phyloP scores from a whole-genome alignment of 192 early-diverging fungal genomes.

The Coemansia sp. region DNA sequence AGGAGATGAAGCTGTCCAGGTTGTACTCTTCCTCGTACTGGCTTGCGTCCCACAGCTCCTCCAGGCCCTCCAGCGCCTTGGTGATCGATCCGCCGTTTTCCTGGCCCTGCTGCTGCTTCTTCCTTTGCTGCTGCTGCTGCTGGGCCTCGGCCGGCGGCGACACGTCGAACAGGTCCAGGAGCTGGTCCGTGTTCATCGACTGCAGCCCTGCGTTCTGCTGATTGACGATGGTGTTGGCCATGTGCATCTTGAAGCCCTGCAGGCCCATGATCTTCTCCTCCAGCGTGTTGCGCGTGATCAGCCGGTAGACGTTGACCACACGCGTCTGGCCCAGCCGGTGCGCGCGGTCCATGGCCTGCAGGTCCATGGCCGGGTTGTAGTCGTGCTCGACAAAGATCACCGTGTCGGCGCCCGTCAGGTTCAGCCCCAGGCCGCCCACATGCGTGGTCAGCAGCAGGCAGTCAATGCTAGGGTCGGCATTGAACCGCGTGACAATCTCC shows the following conservation, averaged over 20 bases:
- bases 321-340: constrained; percentile 97
- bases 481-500: constrained; percentile 90
- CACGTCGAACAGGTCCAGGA: constrained; percentile 89
- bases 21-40: constrained; percentile 85
- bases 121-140: not conserved
- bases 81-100: constrained; percentile 30
- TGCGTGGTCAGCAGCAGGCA: constrained; percentile 91
- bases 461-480: constrained; percentile 93
- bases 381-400: constrained; percentile 99
- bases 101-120: not conserved
- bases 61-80: constrained; percentile 59
- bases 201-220: constrained; percentile 91
- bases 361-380: constrained; percentile 98
- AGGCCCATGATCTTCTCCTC: constrained; percentile 99
- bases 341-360: constrained; percentile 99
- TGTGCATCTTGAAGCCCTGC: constrained; percentile 97
- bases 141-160: constrained; percentile 24
- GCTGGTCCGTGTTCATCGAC: constrained; percentile 94
- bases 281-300: constrained; percentile 93
- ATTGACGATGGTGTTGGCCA: constrained; percentile 92
- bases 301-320: constrained; percentile 95
- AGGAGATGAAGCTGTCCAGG: constrained; percentile 68
- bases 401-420: constrained; percentile 98
- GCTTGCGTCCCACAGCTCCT: constrained; percentile 85
- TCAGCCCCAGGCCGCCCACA: constrained; percentile 95